phyloP scores from a whole-genome alignment of 1,284 basidiomycete genomes.

The Cutaneotrichosporon sp. region DNA sequence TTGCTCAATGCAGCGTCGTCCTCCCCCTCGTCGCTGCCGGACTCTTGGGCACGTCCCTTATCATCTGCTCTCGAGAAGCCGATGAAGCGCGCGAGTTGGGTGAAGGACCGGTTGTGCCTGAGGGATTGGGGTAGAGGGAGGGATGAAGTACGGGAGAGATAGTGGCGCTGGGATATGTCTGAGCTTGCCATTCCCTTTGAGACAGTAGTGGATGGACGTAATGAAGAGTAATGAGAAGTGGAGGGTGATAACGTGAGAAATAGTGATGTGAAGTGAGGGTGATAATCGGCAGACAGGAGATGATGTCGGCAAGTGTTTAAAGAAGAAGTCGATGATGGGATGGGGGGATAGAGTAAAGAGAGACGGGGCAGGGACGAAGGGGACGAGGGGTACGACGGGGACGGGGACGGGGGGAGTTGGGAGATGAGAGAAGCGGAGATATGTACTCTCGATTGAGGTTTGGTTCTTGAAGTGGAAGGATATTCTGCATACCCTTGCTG shows the following conservation, averaged over 20 bases:
- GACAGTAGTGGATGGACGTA: too few relatives aligned
- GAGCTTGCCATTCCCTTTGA: neutral
- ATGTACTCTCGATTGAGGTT: too few relatives aligned
- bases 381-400: too few relatives aligned
- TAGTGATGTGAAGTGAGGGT: too few relatives aligned
- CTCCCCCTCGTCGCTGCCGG: neutral
- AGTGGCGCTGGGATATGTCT: neutral
- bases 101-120: constrained; percentile 24
- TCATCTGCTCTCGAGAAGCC: constrained; percentile 18
- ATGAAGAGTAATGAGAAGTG: neutral
- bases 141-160: neutral
- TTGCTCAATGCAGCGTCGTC: constrained; percentile 11
- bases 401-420: too few relatives aligned
- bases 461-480: too few relatives aligned
- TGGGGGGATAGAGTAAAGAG: neutral
- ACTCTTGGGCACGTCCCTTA: constrained; percentile 23
- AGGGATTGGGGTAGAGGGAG: constrained; percentile 8
- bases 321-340: neutral
- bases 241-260: neutral
- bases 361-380: too few relatives aligned
- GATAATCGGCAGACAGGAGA: too few relatives aligned
- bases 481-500: too few relatives aligned
- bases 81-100: constrained; percentile 17
- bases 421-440: too few relatives aligned
- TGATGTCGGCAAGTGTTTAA: too few relatives aligned